phyloP scores from a whole-genome alignment of 2,329 filamentous ascomycete genomes.

The Epichloe sp. region DNA sequence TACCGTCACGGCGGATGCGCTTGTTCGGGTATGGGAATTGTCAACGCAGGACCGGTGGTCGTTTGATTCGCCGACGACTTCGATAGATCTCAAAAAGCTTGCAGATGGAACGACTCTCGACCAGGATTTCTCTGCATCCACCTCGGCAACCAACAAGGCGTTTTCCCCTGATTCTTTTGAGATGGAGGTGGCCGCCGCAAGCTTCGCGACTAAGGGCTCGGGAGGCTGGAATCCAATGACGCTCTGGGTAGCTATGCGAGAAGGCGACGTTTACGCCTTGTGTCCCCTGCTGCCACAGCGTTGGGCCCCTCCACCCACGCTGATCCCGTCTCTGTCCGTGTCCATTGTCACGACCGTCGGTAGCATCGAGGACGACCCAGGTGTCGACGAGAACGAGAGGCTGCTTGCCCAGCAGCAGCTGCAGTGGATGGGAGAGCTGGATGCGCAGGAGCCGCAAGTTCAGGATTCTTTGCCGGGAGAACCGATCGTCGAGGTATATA shows the following conservation, averaged over 20 bases:
- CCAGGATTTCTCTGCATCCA: conserved; percentile 70
- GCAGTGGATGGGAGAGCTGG: conserved; percentile 54
- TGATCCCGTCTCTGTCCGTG: conserved; percentile 71
- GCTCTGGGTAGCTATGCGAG: conserved; percentile 89
- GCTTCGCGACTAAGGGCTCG: conserved; percentile 52
- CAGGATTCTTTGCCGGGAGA: conserved; percentile 37
- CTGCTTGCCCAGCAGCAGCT: conserved; percentile 50
- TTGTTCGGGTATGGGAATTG: conserved; percentile 83
- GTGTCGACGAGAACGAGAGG: conserved; percentile 37
- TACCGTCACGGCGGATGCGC: conserved; percentile 77
- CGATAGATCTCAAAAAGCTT: conserved; percentile 80
- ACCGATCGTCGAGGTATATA: conserved; percentile 40
- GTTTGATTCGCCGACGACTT: conserved; percentile 70
- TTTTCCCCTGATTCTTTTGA: conserved; percentile 89
- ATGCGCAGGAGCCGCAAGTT: conserved; percentile 47
- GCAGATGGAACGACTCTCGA: conserved; percentile 71
- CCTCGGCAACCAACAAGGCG: conserved; percentile 58
- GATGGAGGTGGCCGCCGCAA: conserved; percentile 85
- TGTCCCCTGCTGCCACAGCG: conserved; percentile 79
- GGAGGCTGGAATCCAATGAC: conserved; percentile 96
- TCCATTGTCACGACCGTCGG: conserved; percentile 66
- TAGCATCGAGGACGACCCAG: conserved; percentile 45
- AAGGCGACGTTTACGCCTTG: conserved; percentile 84
- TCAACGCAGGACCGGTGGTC: conserved; percentile 74
- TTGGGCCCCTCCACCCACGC: conserved; percentile 65